phyloP scores from a whole-genome alignment of 2,329 filamentous ascomycete species.

The Stemphylium vesicarium region DNA sequence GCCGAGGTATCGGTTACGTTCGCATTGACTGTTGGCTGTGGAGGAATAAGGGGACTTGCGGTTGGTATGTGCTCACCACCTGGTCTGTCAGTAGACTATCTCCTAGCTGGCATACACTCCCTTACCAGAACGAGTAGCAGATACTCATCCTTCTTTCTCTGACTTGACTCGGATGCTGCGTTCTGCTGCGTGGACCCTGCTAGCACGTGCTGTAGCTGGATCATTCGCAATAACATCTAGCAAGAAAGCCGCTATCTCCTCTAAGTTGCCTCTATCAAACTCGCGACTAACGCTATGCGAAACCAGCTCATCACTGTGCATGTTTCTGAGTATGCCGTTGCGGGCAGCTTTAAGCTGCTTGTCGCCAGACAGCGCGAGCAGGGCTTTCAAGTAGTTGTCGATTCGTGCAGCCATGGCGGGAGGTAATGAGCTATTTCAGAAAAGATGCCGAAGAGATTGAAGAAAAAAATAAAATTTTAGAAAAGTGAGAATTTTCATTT shows the following conservation, averaged over 20 bases:
- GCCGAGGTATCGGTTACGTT: too few relatives aligned
- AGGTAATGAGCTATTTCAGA: background rate
- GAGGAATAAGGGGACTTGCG: too few relatives aligned
- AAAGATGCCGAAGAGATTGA: too few relatives aligned
- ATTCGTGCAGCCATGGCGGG: background rate
- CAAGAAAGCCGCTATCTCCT: background rate
- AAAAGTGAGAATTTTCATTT: too few relatives aligned
- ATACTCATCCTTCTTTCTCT: background rate
- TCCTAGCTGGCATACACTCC: too few relatives aligned
- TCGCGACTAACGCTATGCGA: background rate
- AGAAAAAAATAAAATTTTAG: too few relatives aligned
- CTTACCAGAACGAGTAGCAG: too few relatives aligned
- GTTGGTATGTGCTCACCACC: too few relatives aligned
- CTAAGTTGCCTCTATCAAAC: background rate
- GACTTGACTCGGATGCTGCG: background rate
- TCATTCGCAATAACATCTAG: background rate
- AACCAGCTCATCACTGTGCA: background rate
- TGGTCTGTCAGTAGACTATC: too few relatives aligned
- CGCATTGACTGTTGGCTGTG: too few relatives aligned
- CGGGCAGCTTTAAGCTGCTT: background rate
- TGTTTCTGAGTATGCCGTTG: background rate
- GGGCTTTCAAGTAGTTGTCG: background rate
- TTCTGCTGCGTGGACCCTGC: too few relatives aligned
- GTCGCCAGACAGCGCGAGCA: constrained; percentile 2
- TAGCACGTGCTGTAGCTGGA: background rate